Conservation (phyloP, 164 flowering plant species). For the Protea cynaroides region DNA sequence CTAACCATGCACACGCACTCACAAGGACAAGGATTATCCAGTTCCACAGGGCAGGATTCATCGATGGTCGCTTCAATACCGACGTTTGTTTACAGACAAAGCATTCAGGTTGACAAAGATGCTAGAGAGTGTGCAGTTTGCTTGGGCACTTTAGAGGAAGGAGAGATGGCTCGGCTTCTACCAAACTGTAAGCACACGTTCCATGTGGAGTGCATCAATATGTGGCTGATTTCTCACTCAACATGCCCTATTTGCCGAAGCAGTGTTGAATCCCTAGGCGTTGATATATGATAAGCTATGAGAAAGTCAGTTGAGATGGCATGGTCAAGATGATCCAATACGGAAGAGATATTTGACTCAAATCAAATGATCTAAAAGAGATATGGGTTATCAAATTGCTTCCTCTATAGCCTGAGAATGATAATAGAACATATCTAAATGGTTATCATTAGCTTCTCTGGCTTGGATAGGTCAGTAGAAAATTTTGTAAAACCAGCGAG, state of each 20-base stretch:
- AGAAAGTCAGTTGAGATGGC: no score
- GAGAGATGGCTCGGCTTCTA: constrained; percentile 33
- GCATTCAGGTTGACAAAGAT: not conserved
- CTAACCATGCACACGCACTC: constrained; percentile 14
- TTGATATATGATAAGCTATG: no score
- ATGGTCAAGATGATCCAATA: no score
- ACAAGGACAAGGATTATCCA: constrained; percentile 12
- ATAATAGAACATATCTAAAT: no score
- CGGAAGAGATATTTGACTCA: no score
- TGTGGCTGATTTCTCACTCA: constrained; percentile 37
- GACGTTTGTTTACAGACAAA: constrained; percentile 12
- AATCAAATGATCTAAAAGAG: no score
- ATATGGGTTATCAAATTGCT: no score
- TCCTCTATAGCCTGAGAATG: no score
- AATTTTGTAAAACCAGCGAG: no score
- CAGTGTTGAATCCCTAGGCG: constrained; percentile 31
- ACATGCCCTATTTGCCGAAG: constrained; percentile 63
- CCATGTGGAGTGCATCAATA: constrained; percentile 54
- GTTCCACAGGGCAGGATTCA: constrained; percentile 28
- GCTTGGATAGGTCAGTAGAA: no score
- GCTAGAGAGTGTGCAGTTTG: constrained; percentile 51
- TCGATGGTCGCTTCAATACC: constrained; percentile 36
- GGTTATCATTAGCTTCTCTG: no score
- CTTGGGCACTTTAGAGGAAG: constrained; percentile 36
- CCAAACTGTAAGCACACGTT: constrained; percentile 58